Conservation (phyloP, 2,329 filamentous ascomycete species). For the Exophiala sp. region DNA sequence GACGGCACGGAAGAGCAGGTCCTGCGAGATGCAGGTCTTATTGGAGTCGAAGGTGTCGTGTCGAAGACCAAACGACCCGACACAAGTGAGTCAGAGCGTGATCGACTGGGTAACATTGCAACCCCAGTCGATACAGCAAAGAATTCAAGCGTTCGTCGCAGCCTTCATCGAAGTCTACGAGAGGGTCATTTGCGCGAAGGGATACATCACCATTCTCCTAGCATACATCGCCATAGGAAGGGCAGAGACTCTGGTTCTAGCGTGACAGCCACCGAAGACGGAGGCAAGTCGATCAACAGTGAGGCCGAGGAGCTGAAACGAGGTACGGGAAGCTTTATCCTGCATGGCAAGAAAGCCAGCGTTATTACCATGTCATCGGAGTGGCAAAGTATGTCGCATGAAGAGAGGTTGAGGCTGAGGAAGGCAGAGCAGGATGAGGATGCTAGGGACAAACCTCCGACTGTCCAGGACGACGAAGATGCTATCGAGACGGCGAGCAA, state of each 20-base stretch:
- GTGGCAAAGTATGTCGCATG: slow-evolving; percentile 68
- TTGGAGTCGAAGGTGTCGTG: slow-evolving; percentile 42
- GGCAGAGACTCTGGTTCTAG: slow-evolving; percentile 66
- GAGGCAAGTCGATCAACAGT: slow-evolving; percentile 37
- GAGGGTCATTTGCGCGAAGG: too few species aligned
- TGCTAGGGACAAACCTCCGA: slow-evolving; percentile 4
- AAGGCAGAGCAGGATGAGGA: slow-evolving; percentile 34
- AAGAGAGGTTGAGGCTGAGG: slow-evolving; percentile 63
- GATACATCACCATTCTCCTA: slow-evolving; percentile 44
- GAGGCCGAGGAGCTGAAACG: slow-evolving; percentile 67
- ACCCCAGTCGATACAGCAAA: slow-evolving; percentile 46
- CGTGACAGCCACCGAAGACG: slow-evolving; percentile 49
- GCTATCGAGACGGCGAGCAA: slow-evolving; percentile 11
- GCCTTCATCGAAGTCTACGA: slow-evolving; percentile 68
- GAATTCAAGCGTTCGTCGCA: slow-evolving; percentile 68
- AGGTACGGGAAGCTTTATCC: slow-evolving; percentile 81
- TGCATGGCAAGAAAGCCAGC: slow-evolving; percentile 96
- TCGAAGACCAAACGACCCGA: slow-evolving; percentile 38
- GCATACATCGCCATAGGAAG: slow-evolving; percentile 64
- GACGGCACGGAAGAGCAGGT: slow-evolving; percentile 60
- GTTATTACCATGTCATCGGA: slow-evolving; percentile 96
- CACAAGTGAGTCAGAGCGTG: slow-evolving; percentile 42
- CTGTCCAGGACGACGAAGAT: slow-evolving; percentile 6
- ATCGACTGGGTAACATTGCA: slow-evolving; percentile 37
- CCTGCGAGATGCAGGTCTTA: slow-evolving; percentile 60